Conservation (phyloP, 2,329 filamentous ascomycete genomes). For the Rutstroemia sp. region DNA sequence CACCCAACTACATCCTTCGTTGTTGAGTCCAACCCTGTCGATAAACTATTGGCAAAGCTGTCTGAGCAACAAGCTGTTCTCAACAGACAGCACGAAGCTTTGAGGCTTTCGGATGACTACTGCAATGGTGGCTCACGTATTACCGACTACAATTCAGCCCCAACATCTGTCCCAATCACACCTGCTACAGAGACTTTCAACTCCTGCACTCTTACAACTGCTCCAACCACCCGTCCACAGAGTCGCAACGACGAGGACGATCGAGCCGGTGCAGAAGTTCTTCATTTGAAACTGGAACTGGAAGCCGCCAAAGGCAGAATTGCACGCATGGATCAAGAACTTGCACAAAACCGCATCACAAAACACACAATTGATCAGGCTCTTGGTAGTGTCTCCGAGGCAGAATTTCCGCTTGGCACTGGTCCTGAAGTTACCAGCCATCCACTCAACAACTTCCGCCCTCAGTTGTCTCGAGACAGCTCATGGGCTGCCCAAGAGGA, state of each 20-base stretch:
- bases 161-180: slow-evolving; percentile 54
- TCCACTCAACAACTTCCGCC: slow-evolving; percentile 30
- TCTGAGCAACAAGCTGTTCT: slow-evolving; percentile 62
- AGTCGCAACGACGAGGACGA: slow-evolving; percentile 40
- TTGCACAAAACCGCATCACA: slow-evolving; percentile 54
- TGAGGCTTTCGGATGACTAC: slow-evolving; percentile 33
- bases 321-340: slow-evolving; percentile 62
- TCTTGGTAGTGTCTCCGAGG: slow-evolving; percentile 41
- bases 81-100: slow-evolving; percentile 48
- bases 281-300: slow-evolving; percentile 63
- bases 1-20: slow-evolving; percentile 19
- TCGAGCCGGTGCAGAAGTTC: slow-evolving; percentile 42
- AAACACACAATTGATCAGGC: slow-evolving; percentile 51
- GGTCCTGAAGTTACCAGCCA: slow-evolving; percentile 18
- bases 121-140: slow-evolving; percentile 20
- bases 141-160: slow-evolving; percentile 38
- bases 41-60: slow-evolving; percentile 65
- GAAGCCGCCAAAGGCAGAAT: slow-evolving; percentile 65
- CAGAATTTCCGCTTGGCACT: slow-evolving; percentile 30
- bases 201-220: slow-evolving; percentile 30
- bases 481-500: slow-evolving; percentile 49
- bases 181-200: slow-evolving; percentile 50
- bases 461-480: slow-evolving; percentile 34
- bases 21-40: slow-evolving; percentile 49
- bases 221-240: slow-evolving; percentile 44